Evolutionary conservation across 495 filamentous ascomycete species (phyloP).

Genomic region (Aspergillus cristatus): DNA sequence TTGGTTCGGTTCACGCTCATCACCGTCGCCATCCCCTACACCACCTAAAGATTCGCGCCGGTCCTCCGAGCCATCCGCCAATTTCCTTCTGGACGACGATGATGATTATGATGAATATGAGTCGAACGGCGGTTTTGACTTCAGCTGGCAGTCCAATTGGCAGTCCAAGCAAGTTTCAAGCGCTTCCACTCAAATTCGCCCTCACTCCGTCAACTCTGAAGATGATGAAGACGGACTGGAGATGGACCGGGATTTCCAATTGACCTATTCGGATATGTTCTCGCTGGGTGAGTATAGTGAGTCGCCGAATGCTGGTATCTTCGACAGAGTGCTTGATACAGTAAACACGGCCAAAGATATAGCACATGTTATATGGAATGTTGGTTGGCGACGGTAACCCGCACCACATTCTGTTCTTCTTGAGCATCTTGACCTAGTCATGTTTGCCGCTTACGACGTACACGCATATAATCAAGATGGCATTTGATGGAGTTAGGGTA

Average conservation of each 20-base stretch:
- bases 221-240: slow-evolving; percentile 19
- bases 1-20: slow-evolving; percentile 35
- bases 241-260: slow-evolving; percentile 43
- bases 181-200: slow-evolving; percentile 15
- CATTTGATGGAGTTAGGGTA: neutral
- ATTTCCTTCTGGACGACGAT: slow-evolving; percentile 65
- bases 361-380: slow-evolving; percentile 95
- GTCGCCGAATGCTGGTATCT: slow-evolving; percentile 46
- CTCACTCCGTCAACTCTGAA: slow-evolving; percentile 30
- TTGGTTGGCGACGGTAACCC: slow-evolving; percentile 80
- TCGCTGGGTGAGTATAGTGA: slow-evolving; percentile 74
- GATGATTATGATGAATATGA: too few species aligned
- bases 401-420: too few species aligned
- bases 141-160: slow-evolving; percentile 45
- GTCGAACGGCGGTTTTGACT: too few species aligned
- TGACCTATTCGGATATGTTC: slow-evolving; percentile 76
- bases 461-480: neutral
- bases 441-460: neutral
- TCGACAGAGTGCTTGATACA: slow-evolving; percentile 81
- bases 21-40: slow-evolving; percentile 49
- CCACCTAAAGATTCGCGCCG: slow-evolving; percentile 69
- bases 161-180: slow-evolving; percentile 16
- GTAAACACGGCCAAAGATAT: slow-evolving; percentile 96
- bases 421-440: too few species aligned
- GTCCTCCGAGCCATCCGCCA: slow-evolving; percentile 59